Evolutionary conservation across 2,329 filamentous ascomycete species (phyloP), one percentile per base, ranked within the genome.

Genomic region (Monilinia laxa): DNA sequence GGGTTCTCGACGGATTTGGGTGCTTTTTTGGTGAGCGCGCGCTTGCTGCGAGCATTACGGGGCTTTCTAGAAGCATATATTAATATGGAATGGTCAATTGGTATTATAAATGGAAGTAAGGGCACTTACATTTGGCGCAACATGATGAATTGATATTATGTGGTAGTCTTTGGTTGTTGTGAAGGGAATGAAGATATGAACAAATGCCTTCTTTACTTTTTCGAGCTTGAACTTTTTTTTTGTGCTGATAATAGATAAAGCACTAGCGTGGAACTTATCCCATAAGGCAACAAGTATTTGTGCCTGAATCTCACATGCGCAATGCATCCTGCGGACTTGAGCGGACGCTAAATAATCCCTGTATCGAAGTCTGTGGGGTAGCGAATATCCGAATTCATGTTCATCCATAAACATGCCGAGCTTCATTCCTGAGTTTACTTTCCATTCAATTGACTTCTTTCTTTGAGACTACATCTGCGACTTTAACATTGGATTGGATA

Each of bases 1-100:
- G 93, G 87, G 79, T 96, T 95, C 81, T 99, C 95, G 79, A 90
- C 81, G 72, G 87, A 82, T 79, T 97, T 96, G 67, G 95, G 92
- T 76, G 92, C 93, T 76, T 91, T 91, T 80, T 96, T 94, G 78
- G 96, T 95, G 77, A 98, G 88, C 71, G 92, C 93, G 74, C 95
- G 90, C 84, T 97, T 97, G 67, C 93, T 95, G 83, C 95, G 93
- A 73, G 94, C 93, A 80, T 88, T 91, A 75, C 88, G 88, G 68
- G 89, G 86, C 81, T 89, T 89, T 70, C 86, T 88, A 42, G 23
- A 53, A 16, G 45, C 70, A 65, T 68, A 64, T 57, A 31, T 53
- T 45, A 57, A 56, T 51, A 42, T 12, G 7, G 10, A 42, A 16
- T 12, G 40, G 42, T 20, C 47, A 45, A 35, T 45, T 51, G 53